Evolutionary conservation across 1,284 basidiomycete genomes (phyloP).

Genomic region (Sanghuangporus sanghuang): DNA sequence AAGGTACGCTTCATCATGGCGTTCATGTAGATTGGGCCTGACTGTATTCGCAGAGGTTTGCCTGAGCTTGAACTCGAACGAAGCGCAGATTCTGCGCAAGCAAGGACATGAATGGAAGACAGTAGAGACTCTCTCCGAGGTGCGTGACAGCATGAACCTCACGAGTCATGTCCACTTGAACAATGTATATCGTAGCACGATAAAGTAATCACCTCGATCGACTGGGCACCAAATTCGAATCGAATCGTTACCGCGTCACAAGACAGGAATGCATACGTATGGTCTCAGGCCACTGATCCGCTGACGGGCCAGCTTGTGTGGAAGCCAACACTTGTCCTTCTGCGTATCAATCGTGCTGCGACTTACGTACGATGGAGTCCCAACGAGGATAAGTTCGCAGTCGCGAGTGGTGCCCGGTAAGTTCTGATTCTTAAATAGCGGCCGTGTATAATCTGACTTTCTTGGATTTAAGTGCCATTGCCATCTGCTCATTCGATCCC

Average conservation of each 20-base stretch:
- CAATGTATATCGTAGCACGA: constrained; percentile 68
- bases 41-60: constrained; percentile 66
- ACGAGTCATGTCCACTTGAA: constrained; percentile 1
- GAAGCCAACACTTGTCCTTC: constrained; percentile 96
- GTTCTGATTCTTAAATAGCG: constrained; percentile 21
- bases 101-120: constrained; percentile 71
- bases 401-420: constrained; percentile 91
- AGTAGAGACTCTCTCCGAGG: constrained; percentile 83
- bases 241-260: constrained; percentile 98
- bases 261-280: constrained; percentile 98
- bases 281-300: constrained; percentile 78
- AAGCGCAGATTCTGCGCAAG: constrained; percentile 78
- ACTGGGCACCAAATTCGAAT: constrained; percentile 97
- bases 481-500: constrained; percentile 91
- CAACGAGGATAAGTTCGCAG: constrained; percentile 97
- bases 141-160: constrained; percentile 29
- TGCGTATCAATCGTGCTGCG: constrained; percentile 94
- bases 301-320: constrained; percentile 68
- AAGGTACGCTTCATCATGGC: constrained; percentile 49
- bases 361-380: constrained; percentile 97
- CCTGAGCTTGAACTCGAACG: constrained; percentile 87
- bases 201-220: constrained; percentile 96
- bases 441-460: background rate
- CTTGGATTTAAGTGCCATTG: constrained; percentile 65
- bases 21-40: background rate